Evolutionary conservation across 805 yeast genomes (phyloP), one percentile per base, ranked within the genome.

Genomic region (Henningerozyma blattae): DNA sequence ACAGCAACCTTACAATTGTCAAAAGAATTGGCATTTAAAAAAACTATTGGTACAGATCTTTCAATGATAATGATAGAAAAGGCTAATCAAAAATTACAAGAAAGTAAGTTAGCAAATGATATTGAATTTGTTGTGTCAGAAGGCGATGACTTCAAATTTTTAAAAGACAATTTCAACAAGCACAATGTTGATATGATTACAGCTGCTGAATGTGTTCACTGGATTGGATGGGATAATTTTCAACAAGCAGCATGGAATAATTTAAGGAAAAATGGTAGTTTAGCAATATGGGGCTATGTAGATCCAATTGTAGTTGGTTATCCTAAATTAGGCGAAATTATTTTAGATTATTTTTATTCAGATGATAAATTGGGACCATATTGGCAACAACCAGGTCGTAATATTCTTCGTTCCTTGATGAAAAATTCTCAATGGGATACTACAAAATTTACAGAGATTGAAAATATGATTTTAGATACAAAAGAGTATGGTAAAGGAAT

Each of bases 141-240:
- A 5, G 31, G 43, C 35, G 61, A 38, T 50, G 22, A 39, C 4
- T 38, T 43, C 22, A 27, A 30, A 3, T 37, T 40, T 15, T 17
- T 41, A 18, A 35, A 37, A 8, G 53, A 37, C 3, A 24, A 32
- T 9, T 34, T 36, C 15, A 36, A 71, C 5, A 20, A 20, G 24
- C 8, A 12, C 8, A 20, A 9, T 0, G 70, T 75, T 6, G 93
- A 80, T 49, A 39, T 84, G 45, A 62, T 84, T 12, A 69, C 85
- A 2, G 81, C 77, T n/a, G 94, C 87, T 0, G 86, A 86, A 50
- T 79, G 86, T 38, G 73, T 70, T n/a, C 95, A 86, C 56, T 86
- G 95, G 94, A 70, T 83, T 37, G 66, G 77, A 36, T 77, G 71
- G 38, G 59, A 61, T 0, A 42, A 44, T 19, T 77, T 76, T 50